A percentile compares a stretch with the other conserved stretches of the same genome.
Evolutionary conservation across 305 asterid genomes (phyloP).

Genomic region (Galium porrigens): DNA sequence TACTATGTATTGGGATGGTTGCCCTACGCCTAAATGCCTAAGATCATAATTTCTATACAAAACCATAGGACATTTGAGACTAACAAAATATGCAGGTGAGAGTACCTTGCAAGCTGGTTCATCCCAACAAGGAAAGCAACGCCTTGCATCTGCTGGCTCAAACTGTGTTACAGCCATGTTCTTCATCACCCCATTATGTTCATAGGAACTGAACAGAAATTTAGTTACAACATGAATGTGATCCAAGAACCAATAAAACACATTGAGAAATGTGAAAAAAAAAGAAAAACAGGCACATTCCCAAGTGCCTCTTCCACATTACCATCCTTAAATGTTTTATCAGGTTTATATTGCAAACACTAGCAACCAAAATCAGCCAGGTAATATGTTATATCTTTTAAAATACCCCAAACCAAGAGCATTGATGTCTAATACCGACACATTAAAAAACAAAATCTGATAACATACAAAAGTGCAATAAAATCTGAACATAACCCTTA

Average conservation of each 20-base stretch:
- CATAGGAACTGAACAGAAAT: constrained; percentile 49
- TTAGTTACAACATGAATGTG: constrained; percentile 12
- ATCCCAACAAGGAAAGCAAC: constrained; percentile 98
- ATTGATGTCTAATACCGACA: neutral
- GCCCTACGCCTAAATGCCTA: neutral
- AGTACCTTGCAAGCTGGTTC: constrained; percentile 93
- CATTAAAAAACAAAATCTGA: too few species aligned
- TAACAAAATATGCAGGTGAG: neutral
- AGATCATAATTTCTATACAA: neutral
- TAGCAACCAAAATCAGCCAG: neutral
- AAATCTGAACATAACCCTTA: too few species aligned
- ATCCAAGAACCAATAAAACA: constrained; percentile 5
- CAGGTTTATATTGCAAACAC: too few species aligned
- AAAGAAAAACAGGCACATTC: too few species aligned
- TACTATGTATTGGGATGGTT: too few species aligned
- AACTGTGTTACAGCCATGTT: constrained; percentile 98
- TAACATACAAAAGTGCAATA: too few species aligned
- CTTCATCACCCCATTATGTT: constrained; percentile 75
- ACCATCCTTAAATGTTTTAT: neutral
- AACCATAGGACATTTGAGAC: neutral
- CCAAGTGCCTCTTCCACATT: neutral
- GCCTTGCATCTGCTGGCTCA: constrained; percentile 97
- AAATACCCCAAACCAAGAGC: neutral
- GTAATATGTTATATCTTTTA: neutral
- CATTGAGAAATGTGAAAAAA: neutral